Base-by-base conservation (phyloP, 1,284 basidiomycete genomes). In the Sporisorium iseilematis-ciliati region DNA sequence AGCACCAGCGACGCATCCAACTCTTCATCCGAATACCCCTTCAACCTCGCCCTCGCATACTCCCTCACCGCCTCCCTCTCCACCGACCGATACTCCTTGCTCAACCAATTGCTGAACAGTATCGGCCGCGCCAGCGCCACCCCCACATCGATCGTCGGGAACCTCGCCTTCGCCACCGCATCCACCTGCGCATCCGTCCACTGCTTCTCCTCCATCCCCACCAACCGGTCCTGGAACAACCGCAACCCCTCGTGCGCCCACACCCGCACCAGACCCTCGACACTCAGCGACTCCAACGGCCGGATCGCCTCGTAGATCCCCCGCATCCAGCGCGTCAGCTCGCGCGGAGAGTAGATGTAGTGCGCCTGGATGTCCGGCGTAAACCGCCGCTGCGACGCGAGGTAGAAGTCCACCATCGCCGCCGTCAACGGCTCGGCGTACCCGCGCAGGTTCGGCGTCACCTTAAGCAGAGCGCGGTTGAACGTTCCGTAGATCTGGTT, bases 401-500 rank as follows among this genome's bases (percentile, higher is more conserved):
- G 89, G 86, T 97, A 99, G 87, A 99, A 95, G 7, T 91, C 88
- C 63, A 99, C 96, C 97, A 99, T 99, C 7, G 96, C 94, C 78
- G 95, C 92, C 18, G 97, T 99, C 75, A 99, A 91, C 3, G 97
- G 92, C 63, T 97, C 94, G 1, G 95, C 90, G 84, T 95, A 97
- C 23, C 94, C 92, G 23, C 95, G 91, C 46, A 99, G 89, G 75
- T 92, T 94, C 26, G 97, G 97, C 7, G 97, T 89, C 62, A 97
- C 94, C 86, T 99, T 99, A 84, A 99, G 91, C 35, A 96, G 88
- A 16, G 95, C 97, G 58, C 97, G 91, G 83, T 94, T 95, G 87
- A 99, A 99, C n/a, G 96, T 99, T 20, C 95, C 94, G 86, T 99
- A 99, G 79, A 99, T 99, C 85, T 99, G 97, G 82, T 95, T 97